A percentile compares a stretch with the other conserved stretches of the same genome.
Conservation (phyloP, 768 basidiomycete genomes). For the Lanmaoa rubissima region DNA sequence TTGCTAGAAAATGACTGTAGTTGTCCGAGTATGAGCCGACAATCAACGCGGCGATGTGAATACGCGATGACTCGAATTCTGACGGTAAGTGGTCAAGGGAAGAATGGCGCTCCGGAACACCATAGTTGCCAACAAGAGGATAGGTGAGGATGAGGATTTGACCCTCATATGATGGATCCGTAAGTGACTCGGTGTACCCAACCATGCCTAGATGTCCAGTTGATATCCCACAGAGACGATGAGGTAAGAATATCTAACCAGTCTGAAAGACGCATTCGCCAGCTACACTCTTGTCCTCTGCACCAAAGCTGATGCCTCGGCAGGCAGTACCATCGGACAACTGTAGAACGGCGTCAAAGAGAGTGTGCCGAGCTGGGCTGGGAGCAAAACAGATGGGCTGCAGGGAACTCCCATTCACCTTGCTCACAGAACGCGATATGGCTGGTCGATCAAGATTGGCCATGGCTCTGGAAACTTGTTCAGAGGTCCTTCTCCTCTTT, state of each 20-base stretch:
- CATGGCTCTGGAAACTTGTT: slow-evolving; percentile 16
- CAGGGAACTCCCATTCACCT: slow-evolving; percentile 33
- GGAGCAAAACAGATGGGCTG: slow-evolving; percentile 37
- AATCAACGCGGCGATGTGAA: slow-evolving; percentile 89
- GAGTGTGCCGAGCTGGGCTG: slow-evolving; percentile 18
- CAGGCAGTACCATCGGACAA: slow-evolving; percentile 86
- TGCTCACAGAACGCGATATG: slow-evolving; percentile 46
- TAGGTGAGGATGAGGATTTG: slow-evolving; percentile 98
- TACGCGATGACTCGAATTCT: slow-evolving; percentile 92
- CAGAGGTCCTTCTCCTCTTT: slow-evolving; percentile 40
- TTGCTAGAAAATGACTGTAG: slow-evolving; percentile 92
- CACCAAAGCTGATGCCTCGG: slow-evolving; percentile 91
- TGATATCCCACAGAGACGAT: slow-evolving; percentile 12
- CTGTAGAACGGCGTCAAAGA: slow-evolving; percentile 74
- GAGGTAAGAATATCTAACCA: slow-evolving; percentile 51
- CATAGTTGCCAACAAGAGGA: slow-evolving; percentile 96
- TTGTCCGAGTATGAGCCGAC: slow-evolving; percentile 93
- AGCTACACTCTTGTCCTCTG: slow-evolving; percentile 83
- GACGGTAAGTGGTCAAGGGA: slow-evolving; percentile 55
- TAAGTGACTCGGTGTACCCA: slow-evolving; percentile 96
- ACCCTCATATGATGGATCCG: slow-evolving; percentile 97
- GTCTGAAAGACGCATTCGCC: slow-evolving; percentile 99
- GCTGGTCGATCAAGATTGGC: slow-evolving; percentile 37
- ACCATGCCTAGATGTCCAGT: slow-evolving; percentile 79
- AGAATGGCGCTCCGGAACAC: slow-evolving; percentile 72